phyloP scores from a whole-genome alignment of 495 filamentous ascomycete species.

The Xylaria grammica region DNA sequence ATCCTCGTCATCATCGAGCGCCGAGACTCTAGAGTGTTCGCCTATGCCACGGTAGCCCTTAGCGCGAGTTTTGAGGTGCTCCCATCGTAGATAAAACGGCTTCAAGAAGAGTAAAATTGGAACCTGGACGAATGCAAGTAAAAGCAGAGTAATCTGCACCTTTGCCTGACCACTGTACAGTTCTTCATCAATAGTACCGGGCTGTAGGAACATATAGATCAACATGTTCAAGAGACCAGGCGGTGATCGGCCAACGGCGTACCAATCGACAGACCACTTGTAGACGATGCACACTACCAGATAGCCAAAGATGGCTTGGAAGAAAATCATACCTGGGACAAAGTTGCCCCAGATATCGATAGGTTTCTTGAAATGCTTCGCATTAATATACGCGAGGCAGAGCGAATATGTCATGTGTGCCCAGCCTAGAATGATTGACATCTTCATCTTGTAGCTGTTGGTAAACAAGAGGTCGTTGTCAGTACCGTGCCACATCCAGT shows the following conservation, averaged over 20 bases:
- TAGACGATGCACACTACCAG: conserved; percentile 92
- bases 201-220: conserved; percentile 98
- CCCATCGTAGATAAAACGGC: conserved; percentile 88
- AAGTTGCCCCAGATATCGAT: conserved; percentile 98
- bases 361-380: conserved; percentile 88
- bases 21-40: conserved; percentile 82
- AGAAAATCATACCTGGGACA: conserved; percentile 97
- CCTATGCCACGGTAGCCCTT: conserved; percentile 91
- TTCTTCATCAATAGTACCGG: conserved; percentile 69
- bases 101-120: conserved; percentile 93
- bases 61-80: conserved; percentile 87
- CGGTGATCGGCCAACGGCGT: conserved; percentile 64
- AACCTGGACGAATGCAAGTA: conserved; percentile 84
- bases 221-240: conserved; percentile 97
- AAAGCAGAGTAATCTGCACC: conserved; percentile 79
- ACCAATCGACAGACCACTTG: conserved; percentile 96
- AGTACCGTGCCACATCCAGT: conserved; percentile 95
- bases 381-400: conserved; percentile 90
- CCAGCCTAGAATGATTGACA: conserved; percentile 96
- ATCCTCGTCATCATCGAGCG: conserved; percentile 84
- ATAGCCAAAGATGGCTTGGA: conserved; percentile 98
- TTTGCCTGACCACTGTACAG: conserved; percentile 77
- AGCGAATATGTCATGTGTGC: conserved; percentile 98
- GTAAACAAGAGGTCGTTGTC: conserved; percentile 93
- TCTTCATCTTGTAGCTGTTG: conserved; percentile 99